phyloP scores from a whole-genome alignment of 2,329 filamentous ascomycete genomes.

The Cylindrodendrum hubeiense region DNA sequence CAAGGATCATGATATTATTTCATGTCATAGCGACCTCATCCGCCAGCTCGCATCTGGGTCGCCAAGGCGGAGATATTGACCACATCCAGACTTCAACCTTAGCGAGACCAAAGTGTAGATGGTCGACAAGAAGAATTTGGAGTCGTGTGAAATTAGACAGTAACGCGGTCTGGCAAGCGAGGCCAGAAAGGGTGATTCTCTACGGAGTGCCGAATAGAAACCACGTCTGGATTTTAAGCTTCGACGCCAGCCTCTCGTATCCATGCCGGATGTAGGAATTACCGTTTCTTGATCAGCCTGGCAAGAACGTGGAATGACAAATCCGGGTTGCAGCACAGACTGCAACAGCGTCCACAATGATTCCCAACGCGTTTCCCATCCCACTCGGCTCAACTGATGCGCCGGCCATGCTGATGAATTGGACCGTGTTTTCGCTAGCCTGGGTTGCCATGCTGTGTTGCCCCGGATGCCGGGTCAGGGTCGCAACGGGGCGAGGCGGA shows the following conservation, averaged over 20 bases:
- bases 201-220: not conserved
- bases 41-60: no score
- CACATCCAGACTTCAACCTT: no score
- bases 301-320: not conserved
- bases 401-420: not conserved
- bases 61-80: no score
- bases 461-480: not conserved
- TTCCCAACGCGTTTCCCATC: not conserved
- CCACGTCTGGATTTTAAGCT: not conserved
- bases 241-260: not conserved
- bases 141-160: no score
- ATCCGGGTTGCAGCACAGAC: no score
- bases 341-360: not conserved
- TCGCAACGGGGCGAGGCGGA: not conserved
- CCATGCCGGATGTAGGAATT: not conserved
- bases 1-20: no score
- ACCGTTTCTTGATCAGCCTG: not conserved
- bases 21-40: no score
- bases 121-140: no score
- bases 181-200: no score
- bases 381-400: not conserved
- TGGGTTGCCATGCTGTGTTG: not conserved
- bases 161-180: no score
- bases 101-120: no score
- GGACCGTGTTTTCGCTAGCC: not conserved